Conservation (phyloP, 176 grass and related monocot species). For the Phoenix roebelenii region DNA sequence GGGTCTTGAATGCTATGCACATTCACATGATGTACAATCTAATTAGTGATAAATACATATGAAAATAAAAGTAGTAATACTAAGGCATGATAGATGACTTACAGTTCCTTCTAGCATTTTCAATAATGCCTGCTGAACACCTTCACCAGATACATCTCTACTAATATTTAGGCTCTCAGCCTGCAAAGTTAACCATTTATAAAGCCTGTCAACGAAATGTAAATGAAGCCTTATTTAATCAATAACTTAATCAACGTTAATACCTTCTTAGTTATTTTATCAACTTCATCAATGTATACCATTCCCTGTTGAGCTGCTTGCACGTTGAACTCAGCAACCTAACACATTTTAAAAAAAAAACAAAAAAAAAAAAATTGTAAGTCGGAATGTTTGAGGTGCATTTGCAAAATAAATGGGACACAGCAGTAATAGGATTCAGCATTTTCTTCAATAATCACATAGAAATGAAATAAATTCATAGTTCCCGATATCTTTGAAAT, state of each 20-base stretch:
- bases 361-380: neutral
- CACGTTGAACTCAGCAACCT: slow-evolving; percentile 99
- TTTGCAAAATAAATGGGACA: neutral
- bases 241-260: slow-evolving; percentile 12
- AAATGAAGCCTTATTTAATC: slow-evolving; percentile 2
- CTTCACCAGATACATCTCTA: slow-evolving; percentile 98
- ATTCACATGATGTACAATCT: no score
- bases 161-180: slow-evolving; percentile 98
- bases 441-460: no score
- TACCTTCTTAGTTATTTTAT: slow-evolving; percentile 99
- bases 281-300: slow-evolving; percentile 99
- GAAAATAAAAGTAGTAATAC: no score
- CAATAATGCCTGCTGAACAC: slow-evolving; percentile 91
- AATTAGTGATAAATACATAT: no score
- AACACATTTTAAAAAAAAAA: neutral
- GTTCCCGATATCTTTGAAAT: no score
- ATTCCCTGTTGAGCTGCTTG: slow-evolving; percentile 99
- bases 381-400: neutral
- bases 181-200: slow-evolving; percentile 26
- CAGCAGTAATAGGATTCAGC: neutral
- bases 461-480: no score
- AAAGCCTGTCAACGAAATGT: slow-evolving; percentile 4
- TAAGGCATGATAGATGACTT: slow-evolving; percentile 26
- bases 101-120: slow-evolving; percentile 99
- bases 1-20: no score